A percentile compares a stretch with the other conserved stretches of the same genome.
Conservation (phyloP, 371 early-diverging fungal species). For the Apophysomyces variabilis region DNA sequence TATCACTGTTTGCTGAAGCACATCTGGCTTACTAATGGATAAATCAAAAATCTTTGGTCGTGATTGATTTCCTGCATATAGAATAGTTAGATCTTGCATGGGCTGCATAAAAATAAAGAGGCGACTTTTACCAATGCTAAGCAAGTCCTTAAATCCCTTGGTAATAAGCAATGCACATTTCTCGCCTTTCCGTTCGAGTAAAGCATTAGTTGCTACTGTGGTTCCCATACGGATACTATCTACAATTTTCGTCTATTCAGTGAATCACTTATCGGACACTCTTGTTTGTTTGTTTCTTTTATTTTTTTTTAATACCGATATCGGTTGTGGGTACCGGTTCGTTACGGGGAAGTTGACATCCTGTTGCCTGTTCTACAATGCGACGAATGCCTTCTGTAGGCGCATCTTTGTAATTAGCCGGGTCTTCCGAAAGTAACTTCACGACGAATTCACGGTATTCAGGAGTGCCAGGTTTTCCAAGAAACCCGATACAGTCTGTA, state of each 20-base stretch:
- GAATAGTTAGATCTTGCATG: background rate
- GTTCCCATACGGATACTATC: slow-evolving; percentile 95
- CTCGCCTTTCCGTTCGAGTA: slow-evolving; percentile 91
- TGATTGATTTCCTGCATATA: slow-evolving; percentile 85
- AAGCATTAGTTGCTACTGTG: slow-evolving; percentile 97
- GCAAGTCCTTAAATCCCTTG: slow-evolving; percentile 83
- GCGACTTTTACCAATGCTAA: slow-evolving; percentile 58
- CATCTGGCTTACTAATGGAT: slow-evolving; percentile 78
- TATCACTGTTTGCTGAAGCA: slow-evolving; percentile 84
- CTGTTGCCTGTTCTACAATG: slow-evolving; percentile 85
- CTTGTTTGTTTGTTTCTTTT: background rate
- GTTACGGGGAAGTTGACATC: slow-evolving; percentile 68
- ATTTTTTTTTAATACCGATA: slow-evolving; percentile 54
- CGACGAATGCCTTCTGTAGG: slow-evolving; percentile 94
- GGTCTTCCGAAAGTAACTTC: slow-evolving; percentile 92
- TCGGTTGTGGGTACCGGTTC: slow-evolving; percentile 75
- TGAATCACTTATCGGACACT: background rate
- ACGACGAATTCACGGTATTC: slow-evolving; percentile 62
- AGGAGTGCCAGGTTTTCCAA: slow-evolving; percentile 59
- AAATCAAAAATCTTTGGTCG: slow-evolving; percentile 95
- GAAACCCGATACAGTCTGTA: slow-evolving; percentile 82
- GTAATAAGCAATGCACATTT: slow-evolving; percentile 87
- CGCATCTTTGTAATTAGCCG: slow-evolving; percentile 91
- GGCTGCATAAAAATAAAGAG: background rate
- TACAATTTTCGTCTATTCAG: slow-evolving; percentile 20